Evolutionary conservation across 805 yeast genomes (phyloP).

Genomic region (Limtongia smithiae): DNA sequence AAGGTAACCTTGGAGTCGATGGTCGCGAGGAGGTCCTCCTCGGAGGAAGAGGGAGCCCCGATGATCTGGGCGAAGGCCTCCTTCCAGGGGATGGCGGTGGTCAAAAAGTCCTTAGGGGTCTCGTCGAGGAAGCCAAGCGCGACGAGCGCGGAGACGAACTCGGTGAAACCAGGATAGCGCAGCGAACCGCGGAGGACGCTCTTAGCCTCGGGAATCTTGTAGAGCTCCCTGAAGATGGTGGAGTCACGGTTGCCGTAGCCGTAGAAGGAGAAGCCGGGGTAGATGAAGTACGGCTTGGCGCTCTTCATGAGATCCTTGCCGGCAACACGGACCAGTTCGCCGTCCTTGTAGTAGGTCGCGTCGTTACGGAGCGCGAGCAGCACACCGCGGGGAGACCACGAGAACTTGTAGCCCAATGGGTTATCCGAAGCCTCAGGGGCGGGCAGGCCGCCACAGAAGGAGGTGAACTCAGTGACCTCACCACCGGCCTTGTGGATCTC

Average conservation of each 20-base stretch:
- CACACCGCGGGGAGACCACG: constrained; percentile 99
- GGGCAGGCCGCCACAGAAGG: constrained; percentile 98
- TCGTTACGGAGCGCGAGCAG: constrained; percentile 90
- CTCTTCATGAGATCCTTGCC: constrained; percentile 93
- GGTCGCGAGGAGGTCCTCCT: constrained; percentile 69
- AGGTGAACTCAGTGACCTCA: constrained; percentile 86
- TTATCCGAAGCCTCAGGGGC: constrained; percentile 97
- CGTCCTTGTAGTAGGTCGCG: constrained; percentile 85
- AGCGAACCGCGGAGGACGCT: constrained; percentile 95
- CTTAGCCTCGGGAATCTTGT: constrained; percentile 94
- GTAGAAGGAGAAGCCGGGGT: constrained; percentile 92
- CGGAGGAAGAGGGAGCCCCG: constrained; percentile 66
- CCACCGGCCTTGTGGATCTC: constrained; percentile 92
- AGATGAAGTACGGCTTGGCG: constrained; percentile 91
- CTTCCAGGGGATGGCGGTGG: constrained; percentile 70
- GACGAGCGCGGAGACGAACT: constrained; percentile 90
- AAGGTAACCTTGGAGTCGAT: constrained; percentile 76
- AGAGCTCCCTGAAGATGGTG: constrained; percentile 85
- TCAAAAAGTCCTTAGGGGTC: constrained; percentile 57
- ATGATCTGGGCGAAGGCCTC: constrained; percentile 74
- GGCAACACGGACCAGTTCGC: constrained; percentile 65
- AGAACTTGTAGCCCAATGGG: constrained; percentile 97
- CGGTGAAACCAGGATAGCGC: constrained; percentile 98
- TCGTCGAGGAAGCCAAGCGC: constrained; percentile 91
- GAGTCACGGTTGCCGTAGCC: constrained; percentile 98